phyloP scores from a whole-genome alignment of 1,284 basidiomycete genomes.

The Afroboletus lepidellus region DNA sequence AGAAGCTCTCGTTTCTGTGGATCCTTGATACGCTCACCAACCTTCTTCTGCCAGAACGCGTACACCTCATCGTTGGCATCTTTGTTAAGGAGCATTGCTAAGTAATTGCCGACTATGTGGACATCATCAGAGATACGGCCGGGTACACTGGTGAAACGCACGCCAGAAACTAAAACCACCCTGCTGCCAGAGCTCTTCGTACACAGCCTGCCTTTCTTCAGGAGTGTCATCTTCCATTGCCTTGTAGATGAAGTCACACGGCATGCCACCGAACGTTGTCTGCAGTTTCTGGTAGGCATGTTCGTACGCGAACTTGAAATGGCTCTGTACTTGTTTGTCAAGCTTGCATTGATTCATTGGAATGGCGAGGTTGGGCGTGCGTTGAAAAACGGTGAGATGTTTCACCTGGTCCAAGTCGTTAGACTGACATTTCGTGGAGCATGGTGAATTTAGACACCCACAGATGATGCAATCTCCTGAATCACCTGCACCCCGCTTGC shows the following conservation, averaged over 20 bases:
- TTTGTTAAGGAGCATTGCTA: background rate
- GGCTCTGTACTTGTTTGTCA: background rate
- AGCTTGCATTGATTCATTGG: background rate
- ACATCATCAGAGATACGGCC: background rate
- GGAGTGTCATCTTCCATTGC: background rate
- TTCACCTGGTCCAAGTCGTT: background rate
- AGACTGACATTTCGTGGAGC: background rate
- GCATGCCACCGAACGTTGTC: no score
- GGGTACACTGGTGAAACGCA: background rate
- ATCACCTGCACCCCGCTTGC: no score
- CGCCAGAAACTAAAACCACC: background rate
- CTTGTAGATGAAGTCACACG: no score
- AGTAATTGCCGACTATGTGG: conserved; percentile 4
- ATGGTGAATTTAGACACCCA: background rate
- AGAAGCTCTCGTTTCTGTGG: conserved; percentile 13
- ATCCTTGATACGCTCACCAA: conserved; percentile 5
- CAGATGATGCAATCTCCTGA: background rate
- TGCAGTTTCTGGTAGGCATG: background rate
- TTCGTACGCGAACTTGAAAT: background rate
- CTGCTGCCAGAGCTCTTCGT: background rate
- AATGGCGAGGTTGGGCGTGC: background rate
- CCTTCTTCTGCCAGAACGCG: conserved; percentile 17
- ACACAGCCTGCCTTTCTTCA: background rate
- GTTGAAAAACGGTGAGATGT: background rate
- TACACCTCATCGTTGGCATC: conserved; percentile 7